Evolutionary conservation across 345 rosid genomes (phyloP), one percentile per base, ranked within the genome.

Genomic region (Toxicodendron radicans): DNA sequence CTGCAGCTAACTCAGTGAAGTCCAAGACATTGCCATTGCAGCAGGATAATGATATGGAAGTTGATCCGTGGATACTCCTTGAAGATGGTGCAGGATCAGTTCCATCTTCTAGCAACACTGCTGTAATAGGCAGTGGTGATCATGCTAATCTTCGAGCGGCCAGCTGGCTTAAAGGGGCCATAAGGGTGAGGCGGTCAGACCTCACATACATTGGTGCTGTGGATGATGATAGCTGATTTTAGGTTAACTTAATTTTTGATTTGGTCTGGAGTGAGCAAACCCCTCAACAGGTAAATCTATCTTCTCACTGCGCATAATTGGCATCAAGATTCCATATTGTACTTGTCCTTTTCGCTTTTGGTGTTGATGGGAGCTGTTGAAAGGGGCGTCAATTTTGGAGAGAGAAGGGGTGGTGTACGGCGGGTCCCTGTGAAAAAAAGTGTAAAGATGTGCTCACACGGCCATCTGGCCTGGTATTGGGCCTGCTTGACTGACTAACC

Each of bases 1-100:
- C 73, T 30, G 79, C 83, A 52, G 48, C 85, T 33, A 75, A 81
- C 76, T 58, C 80, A 51, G 92, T 83, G 71, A 95, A 91, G 83
- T 81, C 89, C 66, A 93, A 89, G 87, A 75, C 82, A 56, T 30
- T 76, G 48, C 79, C 80, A 11, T 58, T 74, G 78, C 90, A 83
- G 71, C 93, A 76, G 75, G 99, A 91, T 57, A n/a, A 45, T 72
- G 87, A 82, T 70, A 73, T 74, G 56, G 97, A 93, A 71, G 74
- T 96, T 74, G 99, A 96, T 75, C 97, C 99, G 5, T 96, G 99
- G 99, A 89, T 84, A 13, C 92, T 96, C 70, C 80, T 96, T 75
- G 99, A 96, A 87, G 97, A 96, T 78, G 95, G 97, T 51, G 91
- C 89, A 13, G 97, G 92, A 33, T 85, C 92, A 38, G 87, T 87